Evolutionary conservation across 2,329 filamentous ascomycete genomes (phyloP).

Genomic region (Colletotrichum tanaceti): DNA sequence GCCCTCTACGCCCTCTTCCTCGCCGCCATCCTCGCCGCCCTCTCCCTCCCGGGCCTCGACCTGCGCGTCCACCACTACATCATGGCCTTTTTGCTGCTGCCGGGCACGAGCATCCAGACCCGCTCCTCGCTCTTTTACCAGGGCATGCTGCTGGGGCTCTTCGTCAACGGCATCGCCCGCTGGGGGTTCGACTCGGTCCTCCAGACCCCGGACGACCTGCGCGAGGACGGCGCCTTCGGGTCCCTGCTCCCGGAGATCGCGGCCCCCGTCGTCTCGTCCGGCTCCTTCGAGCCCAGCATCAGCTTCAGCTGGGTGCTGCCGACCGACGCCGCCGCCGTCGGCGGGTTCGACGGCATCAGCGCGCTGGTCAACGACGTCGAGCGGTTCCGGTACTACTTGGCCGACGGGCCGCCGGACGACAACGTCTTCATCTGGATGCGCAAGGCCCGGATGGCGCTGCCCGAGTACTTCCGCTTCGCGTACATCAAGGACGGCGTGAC

Average conservation of each 20-base stretch:
- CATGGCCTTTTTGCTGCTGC: constrained; percentile 84
- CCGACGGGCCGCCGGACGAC: constrained; percentile 55
- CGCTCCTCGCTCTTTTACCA: constrained; percentile 87
- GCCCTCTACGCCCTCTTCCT: constrained; percentile 81
- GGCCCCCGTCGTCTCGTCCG: constrained; percentile 56
- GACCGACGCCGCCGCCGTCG: constrained; percentile 45
- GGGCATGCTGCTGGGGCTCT: constrained; percentile 88
- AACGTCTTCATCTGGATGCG: constrained; percentile 30
- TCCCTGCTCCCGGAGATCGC: constrained; percentile 69
- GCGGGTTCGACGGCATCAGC: constrained; percentile 78
- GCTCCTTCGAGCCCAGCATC: constrained; percentile 69
- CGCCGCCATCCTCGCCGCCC: constrained; percentile 72
- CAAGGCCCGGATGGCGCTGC: constrained; percentile 27
- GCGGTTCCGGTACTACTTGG: constrained; percentile 78
- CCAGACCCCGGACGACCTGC: constrained; percentile 80
- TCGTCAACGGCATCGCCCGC: constrained; percentile 91
- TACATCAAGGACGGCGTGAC: constrained; percentile 35
- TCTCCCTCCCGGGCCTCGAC: constrained; percentile 79
- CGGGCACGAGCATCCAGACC: constrained; percentile 89
- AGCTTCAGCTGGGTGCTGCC: constrained; percentile 65
- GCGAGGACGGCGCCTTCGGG: constrained; percentile 72
- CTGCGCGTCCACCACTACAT: constrained; percentile 97
- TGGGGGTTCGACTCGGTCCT: constrained; percentile 95
- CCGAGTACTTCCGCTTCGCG: constrained; percentile 37
- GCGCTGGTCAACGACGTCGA: constrained; percentile 89